Base-by-base conservation (phyloP, 1,284 basidiomycete species). In the Paramarasmius palmivorus region DNA sequence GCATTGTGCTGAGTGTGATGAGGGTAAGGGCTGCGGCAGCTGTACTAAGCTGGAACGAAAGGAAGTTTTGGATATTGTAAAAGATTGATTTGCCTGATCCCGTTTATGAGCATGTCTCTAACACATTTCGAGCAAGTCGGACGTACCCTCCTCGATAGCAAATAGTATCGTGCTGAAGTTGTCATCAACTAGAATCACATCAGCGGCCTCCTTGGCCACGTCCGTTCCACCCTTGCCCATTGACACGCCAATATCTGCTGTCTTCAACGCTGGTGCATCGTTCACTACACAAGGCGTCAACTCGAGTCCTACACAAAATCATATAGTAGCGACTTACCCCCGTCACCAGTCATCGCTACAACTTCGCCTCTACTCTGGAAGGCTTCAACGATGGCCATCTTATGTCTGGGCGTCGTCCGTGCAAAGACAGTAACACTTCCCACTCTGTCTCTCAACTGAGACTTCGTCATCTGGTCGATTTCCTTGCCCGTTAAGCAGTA, bases 171-270 rank as follows among this genome's bases (percentile, higher is more conserved):
- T 98, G 53, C 86, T 90, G 69, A 98, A 98, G 71, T 98, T 96
- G 70, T 99, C 96, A 67, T 98, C 95, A 36, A 98, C 95, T 15
- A 99, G 82, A 61, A 99, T 98, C 59, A 97, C 88, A 70, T 98
- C 94, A 3, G 95, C 95, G 2, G 96, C 95, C 73, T 98, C 95
- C 72, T 98, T 98, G 23, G 96, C 95, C 6, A 99, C 96, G 65
- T 99, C 96, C 3, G 96, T 98, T 3, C 95, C 96, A 55, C 90
- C 91, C 71, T 90, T 92, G 54, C 96, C 96, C 95, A 99, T 98
- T 37, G 92, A 92, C 48, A 99, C 88, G 20, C 96, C 96, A 61
- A 99, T 98, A 66, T 98, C 95, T 3, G 96, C 95, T 91, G 95
- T 94, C 72, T 96, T 97, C 58, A 98, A 76, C 17, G 95, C 95